Conservation (phyloP, 306 rosid species). For the Potentilla sterilis region DNA sequence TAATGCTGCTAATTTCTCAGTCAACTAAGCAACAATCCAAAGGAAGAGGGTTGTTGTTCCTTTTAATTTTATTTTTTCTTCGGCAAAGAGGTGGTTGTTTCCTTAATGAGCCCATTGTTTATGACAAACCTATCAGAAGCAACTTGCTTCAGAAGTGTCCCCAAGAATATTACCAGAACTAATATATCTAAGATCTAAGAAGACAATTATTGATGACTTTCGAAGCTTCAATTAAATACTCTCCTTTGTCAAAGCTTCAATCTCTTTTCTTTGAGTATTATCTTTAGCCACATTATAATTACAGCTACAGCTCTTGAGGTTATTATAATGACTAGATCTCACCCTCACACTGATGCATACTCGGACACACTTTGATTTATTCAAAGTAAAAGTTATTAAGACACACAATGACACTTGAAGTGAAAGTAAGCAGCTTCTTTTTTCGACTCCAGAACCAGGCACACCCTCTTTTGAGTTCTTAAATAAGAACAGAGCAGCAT, state of each 20-base stretch:
- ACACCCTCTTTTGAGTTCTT: not conserved
- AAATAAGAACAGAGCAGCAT: not conserved
- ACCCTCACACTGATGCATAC: constrained; percentile 6
- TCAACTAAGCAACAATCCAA: not conserved
- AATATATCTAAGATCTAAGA: not conserved
- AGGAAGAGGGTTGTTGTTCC: not conserved
- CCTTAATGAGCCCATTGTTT: constrained; percentile 14
- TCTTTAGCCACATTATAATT: constrained; percentile 15
- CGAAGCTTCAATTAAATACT: constrained; percentile 20
- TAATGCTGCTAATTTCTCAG: not conserved
- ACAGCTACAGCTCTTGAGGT: constrained; percentile 14
- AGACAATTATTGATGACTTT: constrained; percentile 37
- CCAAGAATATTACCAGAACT: not conserved
- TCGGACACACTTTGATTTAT: constrained; percentile 4
- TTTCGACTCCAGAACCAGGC: not conserved
- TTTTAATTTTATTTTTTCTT: not conserved
- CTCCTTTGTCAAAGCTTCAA: constrained; percentile 4
- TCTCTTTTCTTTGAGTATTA: constrained; percentile 12
- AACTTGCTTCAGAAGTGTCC: constrained; percentile 41
- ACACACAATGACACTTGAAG: constrained; percentile 41
- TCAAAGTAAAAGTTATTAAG: constrained; percentile 18
- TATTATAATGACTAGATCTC: constrained; percentile 12
- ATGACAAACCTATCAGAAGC: constrained; percentile 16
- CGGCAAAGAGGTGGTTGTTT: not conserved
- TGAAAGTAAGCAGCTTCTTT: constrained; percentile 22